Conservation (phyloP, 345 rosid genomes). For the Crucihimalaya himalaica region DNA sequence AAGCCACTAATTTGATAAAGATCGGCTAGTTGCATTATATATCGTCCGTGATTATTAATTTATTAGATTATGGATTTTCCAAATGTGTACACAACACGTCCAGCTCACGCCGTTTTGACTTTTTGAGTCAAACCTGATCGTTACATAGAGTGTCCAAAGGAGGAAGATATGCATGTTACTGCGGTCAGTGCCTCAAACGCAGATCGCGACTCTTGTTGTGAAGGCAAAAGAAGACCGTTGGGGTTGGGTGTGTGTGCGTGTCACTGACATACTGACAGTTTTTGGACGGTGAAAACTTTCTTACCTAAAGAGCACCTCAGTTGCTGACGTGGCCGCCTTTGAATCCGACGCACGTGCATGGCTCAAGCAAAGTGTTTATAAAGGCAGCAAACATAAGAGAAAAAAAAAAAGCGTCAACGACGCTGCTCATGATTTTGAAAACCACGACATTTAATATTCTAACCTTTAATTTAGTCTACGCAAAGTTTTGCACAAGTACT, state of each 20-base stretch:
- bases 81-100: slow-evolving; percentile 1
- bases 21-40: not conserved
- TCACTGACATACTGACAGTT: slow-evolving; percentile 26
- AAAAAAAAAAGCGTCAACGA: slow-evolving; percentile 18
- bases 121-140: not conserved
- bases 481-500: not conserved
- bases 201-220: slow-evolving; percentile 1
- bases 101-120: slow-evolving; percentile 11
- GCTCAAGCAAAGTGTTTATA: slow-evolving; percentile 18
- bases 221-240: slow-evolving; percentile 21
- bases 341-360: slow-evolving; percentile 36
- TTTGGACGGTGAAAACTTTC: slow-evolving; percentile 22
- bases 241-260: slow-evolving; percentile 3
- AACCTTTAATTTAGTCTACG: not conserved
- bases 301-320: slow-evolving; percentile 23
- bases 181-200: slow-evolving; percentile 15
- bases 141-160: not conserved
- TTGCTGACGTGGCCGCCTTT: slow-evolving; percentile 13
- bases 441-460: not conserved
- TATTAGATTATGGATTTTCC: not conserved
- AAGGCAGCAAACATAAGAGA: slow-evolving; percentile 7
- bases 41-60: not conserved
- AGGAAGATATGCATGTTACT: not conserved
- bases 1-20: slow-evolving; percentile 13
- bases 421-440: slow-evolving; percentile 9